Evolutionary conservation across 2,329 filamentous ascomycete genomes (phyloP), one percentile per base, ranked within the genome.

Genomic region (Polychaeton citri): DNA sequence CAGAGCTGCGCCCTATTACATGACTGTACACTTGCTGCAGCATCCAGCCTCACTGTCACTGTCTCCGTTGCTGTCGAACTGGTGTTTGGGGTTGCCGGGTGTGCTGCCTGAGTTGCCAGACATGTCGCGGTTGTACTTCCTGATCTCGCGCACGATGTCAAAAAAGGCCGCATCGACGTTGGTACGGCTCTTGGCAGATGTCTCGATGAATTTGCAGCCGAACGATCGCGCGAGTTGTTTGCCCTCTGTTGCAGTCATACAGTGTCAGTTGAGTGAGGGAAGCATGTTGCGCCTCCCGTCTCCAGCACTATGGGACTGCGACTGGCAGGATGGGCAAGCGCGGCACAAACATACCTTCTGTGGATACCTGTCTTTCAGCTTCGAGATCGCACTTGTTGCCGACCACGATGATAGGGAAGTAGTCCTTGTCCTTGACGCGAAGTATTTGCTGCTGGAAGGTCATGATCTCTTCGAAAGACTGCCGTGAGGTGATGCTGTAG

Each of bases 361-460:
- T 79, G 46, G 84, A 81, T 41, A 98, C 90, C 54, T 88, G 82
- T 56, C 90, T 76, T 65, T 98, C 88, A 51, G 71, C 71, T 56
- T 95, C 88, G 60, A 98, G 68, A 84, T 98, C 90, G 66, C 88
- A 95, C 73, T 98, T 98, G 76, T 98, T 98, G 52, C 86, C 90
- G 30, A 96, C 90, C 32, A 98, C 83, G 39, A 96, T 94, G 70
- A 98, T 96, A 51, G 90, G 90, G 70, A 98, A 98, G 63, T 95
- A 94, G 66, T 98, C 90, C 76, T 94, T 96, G 69, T 96, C 90
- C 74, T 98, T 98, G 53, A 98, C 90, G 51, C 90, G 72, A 50
- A 98, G 71, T 59, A 98, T 98, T 65, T 98, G 90, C 71, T 96
- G 87, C 65, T 96, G 87, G 66, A 96, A 96, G 33, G 86, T 94